Conservation (phyloP, 2,329 filamentous ascomycete species). For the Chaetomiaceae sp. region DNA sequence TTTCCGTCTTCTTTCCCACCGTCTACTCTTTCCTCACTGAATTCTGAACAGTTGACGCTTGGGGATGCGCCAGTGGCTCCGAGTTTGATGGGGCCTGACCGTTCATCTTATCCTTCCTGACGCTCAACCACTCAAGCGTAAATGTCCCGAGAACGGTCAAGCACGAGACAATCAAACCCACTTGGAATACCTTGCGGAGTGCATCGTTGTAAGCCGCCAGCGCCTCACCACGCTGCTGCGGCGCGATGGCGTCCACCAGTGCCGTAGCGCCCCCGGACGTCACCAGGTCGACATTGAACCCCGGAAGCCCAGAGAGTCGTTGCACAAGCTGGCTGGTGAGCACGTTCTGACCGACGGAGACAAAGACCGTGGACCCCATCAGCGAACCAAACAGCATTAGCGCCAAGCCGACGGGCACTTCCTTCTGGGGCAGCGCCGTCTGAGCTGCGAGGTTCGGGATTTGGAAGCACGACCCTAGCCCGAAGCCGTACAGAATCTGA, state of each 20-base stretch:
- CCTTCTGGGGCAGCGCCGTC: conserved; percentile 31
- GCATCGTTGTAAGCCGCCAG: conserved; percentile 13
- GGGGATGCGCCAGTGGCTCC: too few relatives aligned
- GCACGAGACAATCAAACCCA: conserved; percentile 12
- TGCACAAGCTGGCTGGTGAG: conserved; percentile 30
- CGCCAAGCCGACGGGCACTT: conserved; percentile 37
- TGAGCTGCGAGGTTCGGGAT: conserved; percentile 33
- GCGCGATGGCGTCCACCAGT: conserved; percentile 8
- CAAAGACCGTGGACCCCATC: conserved; percentile 39
- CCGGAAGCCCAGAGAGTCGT: conserved; percentile 1
- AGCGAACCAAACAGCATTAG: conserved; percentile 34
- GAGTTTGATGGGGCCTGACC: background rate
- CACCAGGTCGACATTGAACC: conserved; percentile 5
- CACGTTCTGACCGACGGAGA: conserved; percentile 38
- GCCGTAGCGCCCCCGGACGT: conserved; percentile 7
- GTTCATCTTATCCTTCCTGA: conserved; percentile 6
- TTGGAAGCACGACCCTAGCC: conserved; percentile 35
- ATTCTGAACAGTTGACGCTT: too few relatives aligned
- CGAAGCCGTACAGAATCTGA: conserved; percentile 31
- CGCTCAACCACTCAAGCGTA: conserved; percentile 14
- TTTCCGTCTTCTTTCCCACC: too few relatives aligned
- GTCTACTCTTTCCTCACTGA: too few relatives aligned
- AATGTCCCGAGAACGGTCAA: conserved; percentile 5
- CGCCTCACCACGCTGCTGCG: background rate
- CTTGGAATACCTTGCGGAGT: conserved; percentile 10